A percentile compares a stretch with the other conserved stretches of the same genome.
Evolutionary conservation across 2,329 filamentous ascomycete species (phyloP).

Genomic region (Colletotrichum gigasporum): DNA sequence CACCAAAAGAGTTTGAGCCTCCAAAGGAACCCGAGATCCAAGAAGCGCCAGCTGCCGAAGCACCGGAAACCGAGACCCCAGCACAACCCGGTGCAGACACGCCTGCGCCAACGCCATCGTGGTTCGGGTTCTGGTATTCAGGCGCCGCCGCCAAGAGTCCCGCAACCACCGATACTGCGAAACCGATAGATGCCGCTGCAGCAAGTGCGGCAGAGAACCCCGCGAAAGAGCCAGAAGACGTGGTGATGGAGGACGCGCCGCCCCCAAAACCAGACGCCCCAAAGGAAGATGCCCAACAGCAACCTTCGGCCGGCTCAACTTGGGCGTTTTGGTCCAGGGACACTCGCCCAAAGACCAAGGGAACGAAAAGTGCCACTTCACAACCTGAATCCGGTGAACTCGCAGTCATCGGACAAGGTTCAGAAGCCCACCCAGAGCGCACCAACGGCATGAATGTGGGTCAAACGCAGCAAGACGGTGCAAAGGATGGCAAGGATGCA

Average conservation of each 20-base stretch:
- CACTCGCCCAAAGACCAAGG: conserved; percentile 46
- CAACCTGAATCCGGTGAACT: conserved; percentile 58
- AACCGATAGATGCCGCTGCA: conserved; percentile 25
- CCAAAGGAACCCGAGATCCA: conserved; percentile 28
- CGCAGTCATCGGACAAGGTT: conserved; percentile 65
- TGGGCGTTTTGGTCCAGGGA: conserved; percentile 86
- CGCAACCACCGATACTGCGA: conserved; percentile 11
- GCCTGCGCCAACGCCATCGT: conserved; percentile 42
- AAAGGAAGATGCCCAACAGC: conserved; percentile 39
- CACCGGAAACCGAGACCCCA: conserved; percentile 10
- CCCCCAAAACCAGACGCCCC: conserved; percentile 36
- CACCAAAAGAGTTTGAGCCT: conserved; percentile 24
- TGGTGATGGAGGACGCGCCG: conserved; percentile 54
- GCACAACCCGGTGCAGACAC: conserved; percentile 32
- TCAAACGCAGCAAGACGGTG: conserved; percentile 44
- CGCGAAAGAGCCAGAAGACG: conserved; percentile 47
- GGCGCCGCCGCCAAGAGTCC: conserved; percentile 22
- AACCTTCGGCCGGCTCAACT: conserved; percentile 68
- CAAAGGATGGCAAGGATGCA: conserved; percentile 41
- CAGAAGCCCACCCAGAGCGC: conserved; percentile 63
- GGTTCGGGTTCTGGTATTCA: conserved; percentile 52
- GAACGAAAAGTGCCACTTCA: conserved; percentile 36
- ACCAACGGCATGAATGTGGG: conserved; percentile 54
- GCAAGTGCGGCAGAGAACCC: conserved; percentile 16
- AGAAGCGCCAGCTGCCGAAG: conserved; percentile 2